Percentiles rank a stretch among this genome's conserved stretches.
Evolutionary conservation across 768 basidiomycete genomes (phyloP).

Genomic region (Amanita subjunquillea): DNA sequence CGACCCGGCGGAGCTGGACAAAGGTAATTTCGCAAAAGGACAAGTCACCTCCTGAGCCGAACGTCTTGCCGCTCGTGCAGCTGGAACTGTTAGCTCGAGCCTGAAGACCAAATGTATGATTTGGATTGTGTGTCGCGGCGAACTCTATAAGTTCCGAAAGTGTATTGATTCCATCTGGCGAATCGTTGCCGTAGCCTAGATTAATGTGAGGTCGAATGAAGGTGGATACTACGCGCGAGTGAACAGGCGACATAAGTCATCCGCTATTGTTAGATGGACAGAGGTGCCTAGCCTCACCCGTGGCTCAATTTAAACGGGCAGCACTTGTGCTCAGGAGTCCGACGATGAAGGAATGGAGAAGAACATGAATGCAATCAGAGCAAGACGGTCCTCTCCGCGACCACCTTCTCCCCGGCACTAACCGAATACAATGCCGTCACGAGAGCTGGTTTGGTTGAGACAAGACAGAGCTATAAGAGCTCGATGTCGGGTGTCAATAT

Average conservation of each 20-base stretch:
- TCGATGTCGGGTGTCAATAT: no score
- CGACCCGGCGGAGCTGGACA: constrained; percentile 20
- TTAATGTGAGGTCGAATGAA: constrained; percentile 28
- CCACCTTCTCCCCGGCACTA: background rate
- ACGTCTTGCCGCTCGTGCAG: background rate
- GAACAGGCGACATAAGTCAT: constrained; percentile 1
- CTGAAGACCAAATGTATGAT: constrained; percentile 26
- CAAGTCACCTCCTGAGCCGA: constrained; percentile 6
- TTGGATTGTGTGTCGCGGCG: constrained; percentile 21
- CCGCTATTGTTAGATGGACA: background rate
- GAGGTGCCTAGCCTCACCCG: no score
- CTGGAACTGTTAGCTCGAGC: constrained; percentile 7
- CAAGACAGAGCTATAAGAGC: no score
- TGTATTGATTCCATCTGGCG: constrained; percentile 18
- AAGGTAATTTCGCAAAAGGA: constrained; percentile 22
- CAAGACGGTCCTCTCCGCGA: background rate
- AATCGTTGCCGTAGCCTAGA: constrained; percentile 19
- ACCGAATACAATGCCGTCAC: background rate
- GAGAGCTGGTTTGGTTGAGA: background rate
- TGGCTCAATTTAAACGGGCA: background rate
- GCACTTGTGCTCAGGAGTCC: background rate
- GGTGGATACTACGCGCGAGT: constrained; percentile 1
- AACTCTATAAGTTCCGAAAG: constrained; percentile 29
- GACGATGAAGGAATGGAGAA: background rate
- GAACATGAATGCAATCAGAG: background rate